Evolutionary conservation across 2,329 filamentous ascomycete genomes (phyloP).

Genomic region (Fusarium verrucosum): DNA sequence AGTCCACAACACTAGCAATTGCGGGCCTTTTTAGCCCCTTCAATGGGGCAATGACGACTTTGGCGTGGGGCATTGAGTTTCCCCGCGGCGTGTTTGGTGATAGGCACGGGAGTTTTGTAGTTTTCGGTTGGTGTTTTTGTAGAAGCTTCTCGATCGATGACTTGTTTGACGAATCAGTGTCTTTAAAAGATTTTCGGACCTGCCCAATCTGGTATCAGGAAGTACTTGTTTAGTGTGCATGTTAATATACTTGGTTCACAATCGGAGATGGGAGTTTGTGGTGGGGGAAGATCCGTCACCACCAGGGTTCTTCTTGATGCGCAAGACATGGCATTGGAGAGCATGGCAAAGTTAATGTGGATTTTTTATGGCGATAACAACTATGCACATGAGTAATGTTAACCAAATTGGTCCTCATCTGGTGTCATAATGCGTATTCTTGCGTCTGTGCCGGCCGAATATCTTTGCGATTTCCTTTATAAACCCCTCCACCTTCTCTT

Average conservation of each 20-base stretch:
- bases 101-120: conserved; percentile 4
- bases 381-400: background rate
- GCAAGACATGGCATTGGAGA: conserved; percentile 3
- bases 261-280: conserved; percentile 9
- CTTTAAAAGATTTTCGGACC: conserved; percentile 16
- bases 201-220: conserved; percentile 17
- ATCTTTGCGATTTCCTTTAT: conserved; percentile 12
- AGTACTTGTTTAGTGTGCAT: background rate
- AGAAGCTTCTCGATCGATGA: conserved; percentile 32
- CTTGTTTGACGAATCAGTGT: conserved; percentile 6
- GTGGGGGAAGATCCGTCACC: conserved; percentile 16
- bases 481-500: conserved; percentile 6
- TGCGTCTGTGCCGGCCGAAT: conserved; percentile 1
- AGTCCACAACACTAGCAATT: conserved; percentile 1
- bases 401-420: conserved; percentile 4
- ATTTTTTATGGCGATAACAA: conserved; percentile 5
- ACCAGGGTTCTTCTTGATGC: conserved; percentile 36
- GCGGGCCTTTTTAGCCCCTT: conserved; percentile 31
- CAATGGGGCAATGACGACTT: conserved; percentile 23
- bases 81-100: conserved; percentile 19
- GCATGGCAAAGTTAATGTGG: background rate
- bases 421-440: conserved; percentile 7
- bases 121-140: conserved; percentile 9
- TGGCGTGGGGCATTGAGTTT: conserved; percentile 23
- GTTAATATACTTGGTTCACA: background rate